These are phyloP conservation scores for Lizanozyma gosingica DNA, from an alignment of 1,139 yeast genomes.

Conservation along the genomic window DNA sequence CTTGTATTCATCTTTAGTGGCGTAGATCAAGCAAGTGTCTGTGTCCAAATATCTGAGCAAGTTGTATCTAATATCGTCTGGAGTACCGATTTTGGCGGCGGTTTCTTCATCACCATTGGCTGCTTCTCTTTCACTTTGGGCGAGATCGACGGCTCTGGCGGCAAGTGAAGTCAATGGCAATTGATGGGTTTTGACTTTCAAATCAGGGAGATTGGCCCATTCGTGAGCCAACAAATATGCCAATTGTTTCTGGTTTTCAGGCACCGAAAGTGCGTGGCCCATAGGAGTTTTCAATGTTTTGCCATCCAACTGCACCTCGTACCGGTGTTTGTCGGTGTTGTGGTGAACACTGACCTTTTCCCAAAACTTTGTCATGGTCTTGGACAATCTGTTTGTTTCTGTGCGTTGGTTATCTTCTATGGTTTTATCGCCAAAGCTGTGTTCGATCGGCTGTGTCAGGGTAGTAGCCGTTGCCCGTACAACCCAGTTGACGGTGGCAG, in stretches of 20 bases:
- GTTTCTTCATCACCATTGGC: slow-evolving; percentile 33
- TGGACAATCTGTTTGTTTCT: slow-evolving; percentile 64
- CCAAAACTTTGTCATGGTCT: slow-evolving; percentile 78
- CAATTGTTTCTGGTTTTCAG: slow-evolving; percentile 47
- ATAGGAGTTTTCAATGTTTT: slow-evolving; percentile 79
- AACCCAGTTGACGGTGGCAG: no score
- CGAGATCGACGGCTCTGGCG: slow-evolving; percentile 75
- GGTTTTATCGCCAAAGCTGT: slow-evolving; percentile 20
- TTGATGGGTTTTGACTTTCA: slow-evolving; percentile 68
- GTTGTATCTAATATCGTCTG: slow-evolving; percentile 44
- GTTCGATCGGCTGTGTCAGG: neutral
- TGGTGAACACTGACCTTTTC: slow-evolving; percentile 52
- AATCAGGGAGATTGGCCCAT: slow-evolving; percentile 70
- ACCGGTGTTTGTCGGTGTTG: slow-evolving; percentile 19
- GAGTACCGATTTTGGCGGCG: slow-evolving; percentile 51
- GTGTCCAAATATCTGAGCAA: slow-evolving; percentile 83
- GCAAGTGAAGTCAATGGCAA: slow-evolving; percentile 83
- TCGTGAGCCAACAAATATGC: slow-evolving; percentile 79
- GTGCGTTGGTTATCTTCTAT: slow-evolving; percentile 45
- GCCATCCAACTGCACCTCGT: slow-evolving; percentile 57
- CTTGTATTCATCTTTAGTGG: slow-evolving; percentile 76
- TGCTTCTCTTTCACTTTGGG: slow-evolving; percentile 17
- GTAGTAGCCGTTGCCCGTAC: neutral
- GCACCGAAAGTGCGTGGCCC: slow-evolving; percentile 63
- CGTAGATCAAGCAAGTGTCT: slow-evolving; percentile 80